A percentile compares a stretch with the other conserved stretches of the same genome.
Evolutionary conservation across 495 filamentous ascomycete species (phyloP).

Genomic region (Glonium stellatum): DNA sequence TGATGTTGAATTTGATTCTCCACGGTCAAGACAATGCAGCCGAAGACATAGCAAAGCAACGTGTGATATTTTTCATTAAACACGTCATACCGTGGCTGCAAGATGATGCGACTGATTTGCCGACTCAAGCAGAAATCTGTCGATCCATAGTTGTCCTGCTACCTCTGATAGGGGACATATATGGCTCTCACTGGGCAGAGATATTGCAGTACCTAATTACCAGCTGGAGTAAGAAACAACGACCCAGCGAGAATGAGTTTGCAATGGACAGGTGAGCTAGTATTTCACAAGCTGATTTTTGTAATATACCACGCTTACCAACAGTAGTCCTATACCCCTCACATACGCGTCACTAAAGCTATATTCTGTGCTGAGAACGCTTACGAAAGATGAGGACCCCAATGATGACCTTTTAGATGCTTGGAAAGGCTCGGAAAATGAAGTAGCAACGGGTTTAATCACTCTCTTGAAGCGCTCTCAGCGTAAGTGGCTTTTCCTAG

Average conservation of each 20-base stretch:
- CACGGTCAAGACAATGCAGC: conserved; percentile 46
- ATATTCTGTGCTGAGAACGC: conserved; percentile 50
- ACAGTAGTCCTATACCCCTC: conserved; percentile 44
- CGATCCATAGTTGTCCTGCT: conserved; percentile 59
- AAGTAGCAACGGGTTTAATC: conserved; percentile 51
- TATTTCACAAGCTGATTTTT: not conserved
- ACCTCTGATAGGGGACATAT: conserved; percentile 65
- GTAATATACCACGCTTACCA: not conserved
- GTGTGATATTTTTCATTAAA: conserved; percentile 75
- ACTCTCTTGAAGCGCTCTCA: conserved; percentile 47
- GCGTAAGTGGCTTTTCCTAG: not conserved
- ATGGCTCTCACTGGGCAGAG: conserved; percentile 78
- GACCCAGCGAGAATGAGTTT: conserved; percentile 8
- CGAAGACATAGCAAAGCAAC: conserved; percentile 61
- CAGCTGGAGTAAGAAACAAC: conserved; percentile 21
- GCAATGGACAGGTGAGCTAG: conserved; percentile 14
- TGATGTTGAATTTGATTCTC: conserved; percentile 53
- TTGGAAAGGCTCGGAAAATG: conserved; percentile 47
- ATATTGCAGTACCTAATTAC: conserved; percentile 48
- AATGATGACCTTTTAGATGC: conserved; percentile 85
- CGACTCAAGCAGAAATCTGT: conserved; percentile 53
- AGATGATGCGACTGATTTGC: conserved; percentile 39
- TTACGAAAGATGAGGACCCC: conserved; percentile 45
- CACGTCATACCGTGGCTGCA: conserved; percentile 65
- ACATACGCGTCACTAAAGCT: conserved; percentile 67